A percentile compares a stretch with the other conserved stretches of the same genome.
These are phyloP conservation scores for Odontarrhena argentea DNA, from an alignment of 345 rosid genomes.

Conservation along the genomic window DNA sequence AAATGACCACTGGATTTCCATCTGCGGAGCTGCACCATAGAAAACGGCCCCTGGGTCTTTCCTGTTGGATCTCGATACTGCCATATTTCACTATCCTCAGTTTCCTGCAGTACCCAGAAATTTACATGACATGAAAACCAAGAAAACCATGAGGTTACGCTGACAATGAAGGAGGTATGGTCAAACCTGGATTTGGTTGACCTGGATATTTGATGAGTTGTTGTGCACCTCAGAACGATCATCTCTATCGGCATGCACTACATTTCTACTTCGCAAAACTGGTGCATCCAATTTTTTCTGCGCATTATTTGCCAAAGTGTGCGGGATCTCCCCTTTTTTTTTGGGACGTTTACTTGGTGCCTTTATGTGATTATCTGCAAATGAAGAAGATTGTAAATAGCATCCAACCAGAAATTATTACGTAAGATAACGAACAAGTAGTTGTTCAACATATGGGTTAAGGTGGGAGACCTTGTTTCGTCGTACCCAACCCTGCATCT, in stretches of 20 bases:
- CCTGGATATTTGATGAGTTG: constrained; percentile 42
- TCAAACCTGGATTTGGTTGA: constrained; percentile 34
- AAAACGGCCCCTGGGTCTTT: constrained; percentile 86
- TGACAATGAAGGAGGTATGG: constrained; percentile 24
- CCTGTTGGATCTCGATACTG: constrained; percentile 82
- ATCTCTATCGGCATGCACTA: constrained; percentile 42
- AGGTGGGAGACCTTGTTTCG: constrained; percentile 56
- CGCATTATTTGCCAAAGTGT: constrained; percentile 46
- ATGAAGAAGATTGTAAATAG: constrained; percentile 34
- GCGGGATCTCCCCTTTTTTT: constrained; percentile 41
- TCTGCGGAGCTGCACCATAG: constrained; percentile 65
- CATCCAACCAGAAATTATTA: constrained; percentile 23
- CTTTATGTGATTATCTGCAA: constrained; percentile 47
- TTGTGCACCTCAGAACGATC: constrained; percentile 39
- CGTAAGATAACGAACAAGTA: constrained; percentile 28
- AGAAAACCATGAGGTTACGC: constrained; percentile 24
- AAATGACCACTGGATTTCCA: constrained; percentile 77
- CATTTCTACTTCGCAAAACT: constrained; percentile 40
- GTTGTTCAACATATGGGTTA: constrained; percentile 24
- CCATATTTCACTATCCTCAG: constrained; percentile 70
- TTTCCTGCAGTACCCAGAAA: constrained; percentile 42
- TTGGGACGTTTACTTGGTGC: constrained; percentile 40
- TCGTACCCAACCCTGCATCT: constrained; percentile 50
- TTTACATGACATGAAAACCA: constrained; percentile 41
- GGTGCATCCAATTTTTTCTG: constrained; percentile 41